Base-by-base conservation (phyloP, 805 yeast species). In the Metschnikowia borealis region DNA sequence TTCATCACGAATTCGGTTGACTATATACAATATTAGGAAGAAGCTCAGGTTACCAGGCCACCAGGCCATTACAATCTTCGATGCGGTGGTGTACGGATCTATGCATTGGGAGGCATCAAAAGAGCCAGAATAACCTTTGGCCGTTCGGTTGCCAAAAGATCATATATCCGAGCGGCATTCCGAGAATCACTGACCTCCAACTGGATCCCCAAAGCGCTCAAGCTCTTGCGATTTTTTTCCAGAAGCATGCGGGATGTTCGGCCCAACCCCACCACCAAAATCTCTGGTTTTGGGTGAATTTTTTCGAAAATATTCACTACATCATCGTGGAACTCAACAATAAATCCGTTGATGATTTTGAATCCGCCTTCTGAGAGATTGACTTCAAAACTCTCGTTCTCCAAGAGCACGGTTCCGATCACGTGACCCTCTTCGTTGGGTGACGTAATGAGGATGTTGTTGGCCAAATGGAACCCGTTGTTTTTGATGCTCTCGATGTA, bases 71-170 rank as follows among this genome's bases (percentile, higher is more conserved):
- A 8, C 5, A 26, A 26, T 8, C 8, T 23, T 23, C 8, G 10
- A 23, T 26, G 29, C 8, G 11, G 15, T 33, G 35, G 38, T 17
- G 38, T 33, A 21, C 26, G 13, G 36, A 8, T 32, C 17, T 42
- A 80, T 54, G 82, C 64, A 54, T 83, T 79, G 3, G 92, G 87
- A 20, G 95, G 89, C 39, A 89, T 69, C 44, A 88, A 69, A 32
- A 88, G 67, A 0, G 87, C 94, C 1, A 83, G 90, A n/a, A 88
- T 82, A 32, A 82, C 83, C 23, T 75, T 70, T 0, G 91, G 89
- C 56, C 96, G 73, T 62, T 89, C 96, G 0, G 92, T 86, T 1
- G 92, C 90, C 51, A 88, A 67, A 39, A 88, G 66, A 59, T 88
- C 92, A 67, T 79, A 89, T 54, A 79, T 83, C 54, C 80, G 77